phyloP scores from a whole-genome alignment of 306 rosid genomes.

The Vigna radiata region DNA sequence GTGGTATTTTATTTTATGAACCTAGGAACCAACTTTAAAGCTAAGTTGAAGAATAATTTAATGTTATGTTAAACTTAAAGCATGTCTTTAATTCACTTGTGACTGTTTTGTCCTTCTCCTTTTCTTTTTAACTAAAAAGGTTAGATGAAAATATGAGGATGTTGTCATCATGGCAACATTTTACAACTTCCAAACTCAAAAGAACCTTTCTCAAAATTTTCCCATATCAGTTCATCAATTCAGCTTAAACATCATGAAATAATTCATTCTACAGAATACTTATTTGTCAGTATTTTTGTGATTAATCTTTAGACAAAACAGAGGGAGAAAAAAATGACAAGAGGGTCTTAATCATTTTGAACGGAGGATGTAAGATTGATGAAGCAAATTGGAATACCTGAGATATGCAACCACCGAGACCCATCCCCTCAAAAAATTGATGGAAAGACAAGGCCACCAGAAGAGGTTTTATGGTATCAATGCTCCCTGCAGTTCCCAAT shows the following conservation, averaged over 20 bases:
- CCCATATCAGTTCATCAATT: not conserved
- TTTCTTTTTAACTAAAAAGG: not conserved
- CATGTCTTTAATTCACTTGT: not conserved
- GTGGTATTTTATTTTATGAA: not conserved
- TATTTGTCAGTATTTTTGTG: not conserved
- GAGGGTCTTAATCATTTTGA: not conserved
- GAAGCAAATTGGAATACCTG: slow-evolving; percentile 54
- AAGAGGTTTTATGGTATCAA: slow-evolving; percentile 67
- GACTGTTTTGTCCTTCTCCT: slow-evolving; percentile 1
- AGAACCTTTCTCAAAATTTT: slow-evolving; percentile 5
- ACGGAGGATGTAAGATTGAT: not conserved
- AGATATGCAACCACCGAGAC: slow-evolving; percentile 92
- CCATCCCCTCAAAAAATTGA: slow-evolving; percentile 92
- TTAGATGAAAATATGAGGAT: slow-evolving; percentile 21
- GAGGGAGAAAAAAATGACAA: not conserved
- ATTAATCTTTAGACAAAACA: not conserved
- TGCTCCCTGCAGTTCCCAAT: slow-evolving; percentile 64
- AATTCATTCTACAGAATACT: not conserved
- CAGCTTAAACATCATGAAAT: not conserved
- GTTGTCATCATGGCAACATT: slow-evolving; percentile 55
- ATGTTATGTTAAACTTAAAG: not conserved
- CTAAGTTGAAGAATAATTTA: not conserved
- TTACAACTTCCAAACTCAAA: slow-evolving; percentile 34
- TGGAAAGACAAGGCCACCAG: slow-evolving; percentile 81
- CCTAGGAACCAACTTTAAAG: not conserved